Evolutionary conservation across 257 asterid species (phyloP).

Genomic region (Ilex aquifolium): DNA sequence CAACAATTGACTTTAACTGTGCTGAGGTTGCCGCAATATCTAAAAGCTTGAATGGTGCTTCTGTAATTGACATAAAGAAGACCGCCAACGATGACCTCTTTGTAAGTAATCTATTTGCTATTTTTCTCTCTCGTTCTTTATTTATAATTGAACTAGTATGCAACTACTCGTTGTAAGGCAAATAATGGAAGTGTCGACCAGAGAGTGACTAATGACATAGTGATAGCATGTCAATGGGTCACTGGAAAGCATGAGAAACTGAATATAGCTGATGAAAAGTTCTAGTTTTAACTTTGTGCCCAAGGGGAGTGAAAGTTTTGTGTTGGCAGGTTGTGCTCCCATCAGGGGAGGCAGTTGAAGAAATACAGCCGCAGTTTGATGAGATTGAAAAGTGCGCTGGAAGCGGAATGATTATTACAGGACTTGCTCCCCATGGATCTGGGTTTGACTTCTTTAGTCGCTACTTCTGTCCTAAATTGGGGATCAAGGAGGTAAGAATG

Average conservation of each 20-base stretch:
- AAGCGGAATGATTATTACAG: constrained; percentile 71
- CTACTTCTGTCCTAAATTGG: constrained; percentile 72
- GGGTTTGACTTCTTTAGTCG: constrained; percentile 77
- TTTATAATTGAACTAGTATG: too few species aligned
- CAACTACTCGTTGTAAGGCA: background rate
- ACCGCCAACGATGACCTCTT: constrained; percentile 48
- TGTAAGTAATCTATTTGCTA: constrained; percentile 36
- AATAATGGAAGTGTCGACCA: background rate
- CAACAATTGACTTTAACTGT: constrained; percentile 25
- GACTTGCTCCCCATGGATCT: constrained; percentile 64
- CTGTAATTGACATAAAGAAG: constrained; percentile 56
- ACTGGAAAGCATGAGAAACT: too few species aligned
- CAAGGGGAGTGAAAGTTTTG: constrained; percentile 3
- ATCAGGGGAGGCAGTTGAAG: constrained; percentile 63
- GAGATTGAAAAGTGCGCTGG: constrained; percentile 44
- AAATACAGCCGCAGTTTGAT: constrained; percentile 43
- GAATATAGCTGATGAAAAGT: too few species aligned
- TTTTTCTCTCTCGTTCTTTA: background rate
- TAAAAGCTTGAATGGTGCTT: constrained; percentile 56
- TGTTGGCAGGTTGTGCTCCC: constrained; percentile 62
- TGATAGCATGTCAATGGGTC: background rate
- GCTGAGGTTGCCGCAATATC: constrained; percentile 40
- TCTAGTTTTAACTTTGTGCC: background rate
- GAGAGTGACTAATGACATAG: too few species aligned
- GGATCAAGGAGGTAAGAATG: constrained; percentile 54